Evolutionary conservation across 306 rosid genomes (phyloP).

Genomic region (Prinsepia uniflora): DNA sequence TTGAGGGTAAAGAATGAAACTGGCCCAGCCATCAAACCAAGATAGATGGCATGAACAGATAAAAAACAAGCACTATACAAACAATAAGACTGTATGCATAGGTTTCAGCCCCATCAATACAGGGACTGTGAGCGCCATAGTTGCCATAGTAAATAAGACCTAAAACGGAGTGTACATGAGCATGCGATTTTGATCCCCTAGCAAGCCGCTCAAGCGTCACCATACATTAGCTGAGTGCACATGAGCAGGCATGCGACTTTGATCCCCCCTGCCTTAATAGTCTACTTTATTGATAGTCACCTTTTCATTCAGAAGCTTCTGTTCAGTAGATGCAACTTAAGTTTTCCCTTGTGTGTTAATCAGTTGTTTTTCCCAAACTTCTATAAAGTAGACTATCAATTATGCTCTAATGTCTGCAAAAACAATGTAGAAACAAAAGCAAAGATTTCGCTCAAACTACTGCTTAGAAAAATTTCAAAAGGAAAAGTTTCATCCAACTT

Average conservation of each 20-base stretch:
- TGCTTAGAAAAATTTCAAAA: background rate
- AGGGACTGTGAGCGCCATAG: slow-evolving; percentile 87
- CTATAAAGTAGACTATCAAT: slow-evolving; percentile 24
- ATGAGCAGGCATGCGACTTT: too few species aligned
- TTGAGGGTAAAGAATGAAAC: slow-evolving; percentile 53
- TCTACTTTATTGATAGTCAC: slow-evolving; percentile 27
- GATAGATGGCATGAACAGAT: slow-evolving; percentile 40
- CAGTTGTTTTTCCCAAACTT: slow-evolving; percentile 90
- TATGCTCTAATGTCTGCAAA: too few species aligned
- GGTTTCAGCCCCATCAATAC: slow-evolving; percentile 53
- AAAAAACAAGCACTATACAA: slow-evolving; percentile 47
- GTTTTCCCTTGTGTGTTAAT: slow-evolving; percentile 85
- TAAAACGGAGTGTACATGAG: slow-evolving; percentile 72
- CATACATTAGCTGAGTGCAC: slow-evolving; percentile 32
- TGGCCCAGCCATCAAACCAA: slow-evolving; percentile 67
- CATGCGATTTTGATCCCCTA: slow-evolving; percentile 87
- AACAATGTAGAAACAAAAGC: too few species aligned
- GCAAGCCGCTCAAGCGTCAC: slow-evolving; percentile 91
- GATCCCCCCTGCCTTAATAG: too few species aligned
- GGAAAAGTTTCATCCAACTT: background rate
- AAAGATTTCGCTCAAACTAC: too few species aligned
- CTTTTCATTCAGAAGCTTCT: slow-evolving; percentile 73
- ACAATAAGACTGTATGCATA: slow-evolving; percentile 60
- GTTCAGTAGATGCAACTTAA: slow-evolving; percentile 69
- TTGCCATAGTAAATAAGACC: slow-evolving; percentile 74